Percentiles rank a stretch among this genome's conserved stretches.
Evolutionary conservation across 345 rosid genomes (phyloP).

Genomic region (Passiflora organensis): DNA sequence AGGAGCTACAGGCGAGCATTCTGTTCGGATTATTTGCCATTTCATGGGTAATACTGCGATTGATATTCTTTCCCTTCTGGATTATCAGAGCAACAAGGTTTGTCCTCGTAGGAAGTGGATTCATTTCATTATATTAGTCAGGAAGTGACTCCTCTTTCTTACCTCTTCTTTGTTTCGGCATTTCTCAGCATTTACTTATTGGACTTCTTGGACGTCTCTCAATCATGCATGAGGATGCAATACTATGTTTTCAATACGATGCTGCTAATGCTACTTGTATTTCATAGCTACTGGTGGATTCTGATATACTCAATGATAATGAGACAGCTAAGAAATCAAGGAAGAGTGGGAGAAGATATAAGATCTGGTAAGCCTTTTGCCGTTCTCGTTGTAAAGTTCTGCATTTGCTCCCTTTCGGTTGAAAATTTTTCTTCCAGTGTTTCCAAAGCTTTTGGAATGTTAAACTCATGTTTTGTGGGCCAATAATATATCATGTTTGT

Average conservation of each 20-base stretch:
- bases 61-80: slow-evolving; percentile 93
- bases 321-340: slow-evolving; percentile 78
- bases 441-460: too few species aligned
- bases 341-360: slow-evolving; percentile 92
- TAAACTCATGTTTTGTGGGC: too few species aligned
- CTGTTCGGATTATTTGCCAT: slow-evolving; percentile 82
- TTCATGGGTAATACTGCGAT: slow-evolving; percentile 84
- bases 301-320: slow-evolving; percentile 81
- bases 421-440: too few species aligned
- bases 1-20: slow-evolving; percentile 87
- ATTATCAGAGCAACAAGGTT: slow-evolving; percentile 75
- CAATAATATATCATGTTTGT: too few species aligned
- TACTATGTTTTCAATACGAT: slow-evolving; percentile 83
- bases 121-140: slow-evolving; percentile 5
- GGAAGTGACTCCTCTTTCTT: slow-evolving; percentile 10
- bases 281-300: slow-evolving; percentile 98
- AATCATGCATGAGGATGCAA: slow-evolving; percentile 27
- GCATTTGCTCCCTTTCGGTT: background rate
- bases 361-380: slow-evolving; percentile 73
- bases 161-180: slow-evolving; percentile 13
- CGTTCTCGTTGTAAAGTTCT: background rate
- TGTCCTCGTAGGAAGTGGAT: slow-evolving; percentile 15
- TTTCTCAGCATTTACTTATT: slow-evolving; percentile 47
- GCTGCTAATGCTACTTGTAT: slow-evolving; percentile 77
- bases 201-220: slow-evolving; percentile 46